Evolutionary conservation across 2,329 filamentous ascomycete species (phyloP).

Genomic region (Beauveria sp.): DNA sequence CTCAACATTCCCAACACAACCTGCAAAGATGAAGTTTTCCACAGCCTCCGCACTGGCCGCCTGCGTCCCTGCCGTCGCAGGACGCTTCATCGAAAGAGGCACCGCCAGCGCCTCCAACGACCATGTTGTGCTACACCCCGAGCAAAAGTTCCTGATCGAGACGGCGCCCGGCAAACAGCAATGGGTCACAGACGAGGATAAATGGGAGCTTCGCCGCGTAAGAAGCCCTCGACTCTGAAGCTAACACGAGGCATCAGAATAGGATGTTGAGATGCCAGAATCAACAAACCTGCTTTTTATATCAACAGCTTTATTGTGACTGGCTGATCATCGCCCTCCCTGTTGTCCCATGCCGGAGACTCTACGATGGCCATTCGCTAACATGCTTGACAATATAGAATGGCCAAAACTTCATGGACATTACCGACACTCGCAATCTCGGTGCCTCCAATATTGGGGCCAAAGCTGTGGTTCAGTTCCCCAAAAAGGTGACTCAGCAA

Average conservation of each 20-base stretch:
- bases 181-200: conserved; percentile 92
- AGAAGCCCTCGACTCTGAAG: conserved; percentile 20
- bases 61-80: conserved; percentile 46
- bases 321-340: background rate
- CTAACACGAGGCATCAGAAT: no score
- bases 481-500: conserved; percentile 56
- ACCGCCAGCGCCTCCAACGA: conserved; percentile 24
- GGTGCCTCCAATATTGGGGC: conserved; percentile 38
- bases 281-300: no score
- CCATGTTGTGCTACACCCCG: conserved; percentile 39
- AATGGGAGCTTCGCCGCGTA: conserved; percentile 84
- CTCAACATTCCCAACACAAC: background rate
- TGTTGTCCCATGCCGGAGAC: background rate
- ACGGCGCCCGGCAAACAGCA: conserved; percentile 71
- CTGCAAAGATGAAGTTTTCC: conserved; percentile 42
- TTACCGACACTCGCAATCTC: conserved; percentile 63
- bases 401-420: conserved; percentile 88
- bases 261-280: no score
- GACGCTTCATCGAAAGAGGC: conserved; percentile 46
- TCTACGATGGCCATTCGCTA: background rate
- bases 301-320: background rate
- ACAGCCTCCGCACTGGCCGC: conserved; percentile 46
- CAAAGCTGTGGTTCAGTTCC: conserved; percentile 47
- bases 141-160: conserved; percentile 63
- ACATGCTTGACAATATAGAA: conserved; percentile 33